These are phyloP conservation scores for Lachancea sp. DNA, from an alignment of 805 yeast genomes.

Conservation along the genomic window DNA sequence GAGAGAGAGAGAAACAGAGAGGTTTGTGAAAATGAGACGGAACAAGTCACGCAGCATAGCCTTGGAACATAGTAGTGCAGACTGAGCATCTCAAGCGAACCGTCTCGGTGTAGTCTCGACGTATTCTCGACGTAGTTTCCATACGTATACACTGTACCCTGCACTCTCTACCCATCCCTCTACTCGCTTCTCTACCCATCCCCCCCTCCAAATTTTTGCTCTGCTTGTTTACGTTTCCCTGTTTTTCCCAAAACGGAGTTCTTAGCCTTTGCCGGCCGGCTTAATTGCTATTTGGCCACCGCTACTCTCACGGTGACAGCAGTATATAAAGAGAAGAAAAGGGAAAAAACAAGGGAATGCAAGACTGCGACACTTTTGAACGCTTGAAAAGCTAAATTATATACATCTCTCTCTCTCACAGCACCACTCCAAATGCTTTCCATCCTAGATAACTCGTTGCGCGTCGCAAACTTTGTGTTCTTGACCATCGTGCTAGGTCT, in stretches of 20 bases:
- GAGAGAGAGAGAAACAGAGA: no score
- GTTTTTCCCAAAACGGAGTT: slow-evolving; percentile 5
- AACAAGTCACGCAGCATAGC: no score
- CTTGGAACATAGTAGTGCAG: no score
- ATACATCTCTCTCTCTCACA: background rate
- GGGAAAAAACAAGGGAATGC: no score
- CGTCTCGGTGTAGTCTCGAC: no score
- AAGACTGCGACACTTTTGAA: no score
- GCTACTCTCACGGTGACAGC: background rate
- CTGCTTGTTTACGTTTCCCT: slow-evolving; percentile 3
- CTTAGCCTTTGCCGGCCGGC: background rate
- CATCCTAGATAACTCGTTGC: slow-evolving; percentile 66
- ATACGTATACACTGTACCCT: no score
- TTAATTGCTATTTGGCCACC: slow-evolving; percentile 1
- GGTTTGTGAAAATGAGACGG: no score
- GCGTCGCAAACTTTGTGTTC: slow-evolving; percentile 69
- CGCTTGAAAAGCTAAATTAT: no score
- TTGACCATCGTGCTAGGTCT: slow-evolving; percentile 78
- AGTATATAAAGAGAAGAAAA: slow-evolving; percentile 1
- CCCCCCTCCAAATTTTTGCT: background rate
- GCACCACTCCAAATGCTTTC: slow-evolving; percentile 44
- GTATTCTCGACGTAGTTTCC: no score
- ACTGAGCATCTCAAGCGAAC: no score
- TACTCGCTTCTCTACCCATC: background rate
- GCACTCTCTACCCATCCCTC: background rate